Evolutionary conservation across 208 protist genomes (phyloP).

Genomic region (Leishmania guyanensis): DNA sequence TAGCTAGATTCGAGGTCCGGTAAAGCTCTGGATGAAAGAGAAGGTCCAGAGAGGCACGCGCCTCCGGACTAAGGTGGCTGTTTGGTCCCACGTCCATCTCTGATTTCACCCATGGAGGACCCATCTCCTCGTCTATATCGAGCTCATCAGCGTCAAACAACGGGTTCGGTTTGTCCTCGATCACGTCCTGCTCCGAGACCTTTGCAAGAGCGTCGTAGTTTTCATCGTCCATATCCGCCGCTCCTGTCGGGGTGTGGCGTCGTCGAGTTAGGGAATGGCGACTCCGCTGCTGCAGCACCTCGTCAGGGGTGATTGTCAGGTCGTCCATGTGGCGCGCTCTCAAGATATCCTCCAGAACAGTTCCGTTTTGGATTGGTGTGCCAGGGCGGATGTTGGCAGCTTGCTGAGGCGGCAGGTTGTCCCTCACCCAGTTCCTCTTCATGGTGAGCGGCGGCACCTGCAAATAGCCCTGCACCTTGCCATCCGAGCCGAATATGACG

Average conservation of each 20-base stretch:
- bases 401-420: slow-evolving; percentile 12
- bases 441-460: slow-evolving; percentile 80
- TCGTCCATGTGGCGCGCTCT: slow-evolving; percentile 38
- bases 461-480: slow-evolving; percentile 52
- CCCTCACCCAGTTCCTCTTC: slow-evolving; percentile 77
- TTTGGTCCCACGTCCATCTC: slow-evolving; percentile 40
- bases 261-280: neutral
- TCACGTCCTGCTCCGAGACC: too few relatives aligned
- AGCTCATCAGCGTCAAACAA: slow-evolving; percentile 20
- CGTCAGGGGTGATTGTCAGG: slow-evolving; percentile 13
- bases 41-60: slow-evolving; percentile 67
- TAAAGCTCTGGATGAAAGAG: slow-evolving; percentile 79
- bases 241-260: neutral
- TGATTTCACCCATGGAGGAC: neutral
- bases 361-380: slow-evolving; percentile 14
- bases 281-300: slow-evolving; percentile 7
- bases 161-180: neutral
- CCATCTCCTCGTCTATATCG: slow-evolving; percentile 4
- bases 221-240: neutral
- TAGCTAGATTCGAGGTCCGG: slow-evolving; percentile 32
- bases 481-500: slow-evolving; percentile 72
- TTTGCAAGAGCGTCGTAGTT: neutral
- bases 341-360: slow-evolving; percentile 34
- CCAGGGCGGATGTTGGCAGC: slow-evolving; percentile 27
- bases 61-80: slow-evolving; percentile 68